These are phyloP conservation scores for Erodium texanum DNA, from an alignment of 441 rosid genomes.

Conservation along the genomic window DNA sequence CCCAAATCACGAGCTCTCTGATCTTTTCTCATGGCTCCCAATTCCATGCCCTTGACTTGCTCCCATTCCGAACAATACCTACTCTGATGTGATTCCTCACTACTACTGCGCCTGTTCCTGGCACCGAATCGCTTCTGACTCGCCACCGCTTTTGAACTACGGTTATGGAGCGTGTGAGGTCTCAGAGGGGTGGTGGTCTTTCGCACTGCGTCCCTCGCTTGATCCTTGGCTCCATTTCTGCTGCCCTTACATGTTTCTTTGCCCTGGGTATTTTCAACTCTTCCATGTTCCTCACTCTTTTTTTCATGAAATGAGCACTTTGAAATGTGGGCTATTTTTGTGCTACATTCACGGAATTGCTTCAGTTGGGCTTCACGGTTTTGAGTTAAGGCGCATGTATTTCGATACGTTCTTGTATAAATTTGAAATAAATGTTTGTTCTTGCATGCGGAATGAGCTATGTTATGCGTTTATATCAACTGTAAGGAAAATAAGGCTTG, in stretches of 20 bases:
- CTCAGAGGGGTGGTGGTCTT: slow-evolving; percentile 7
- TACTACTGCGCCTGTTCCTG: too few relatives aligned
- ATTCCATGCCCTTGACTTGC: too few relatives aligned
- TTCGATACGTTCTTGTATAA: not conserved
- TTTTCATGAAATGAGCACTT: not conserved
- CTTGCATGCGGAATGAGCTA: not conserved
- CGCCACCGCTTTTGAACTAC: too few relatives aligned
- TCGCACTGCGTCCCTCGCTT: slow-evolving; percentile 38
- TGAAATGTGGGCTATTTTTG: not conserved
- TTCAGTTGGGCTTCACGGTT: not conserved
- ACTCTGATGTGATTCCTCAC: too few relatives aligned
- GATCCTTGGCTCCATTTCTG: slow-evolving; percentile 45
- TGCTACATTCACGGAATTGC: not conserved
- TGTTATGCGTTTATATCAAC: not conserved
- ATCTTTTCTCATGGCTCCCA: too few relatives aligned
- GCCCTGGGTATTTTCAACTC: slow-evolving; percentile 39
- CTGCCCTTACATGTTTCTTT: slow-evolving; percentile 55
- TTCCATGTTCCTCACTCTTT: not conserved
- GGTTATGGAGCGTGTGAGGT: not conserved
- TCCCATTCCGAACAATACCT: too few relatives aligned
- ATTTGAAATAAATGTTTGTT: not conserved
- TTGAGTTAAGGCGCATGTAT: not conserved
- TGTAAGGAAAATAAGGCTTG: not conserved
- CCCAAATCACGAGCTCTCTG: too few relatives aligned
- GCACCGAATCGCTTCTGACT: too few relatives aligned